Conservation (phyloP, 2,329 filamentous ascomycete genomes). For the Cladorrhinum sp. region DNA sequence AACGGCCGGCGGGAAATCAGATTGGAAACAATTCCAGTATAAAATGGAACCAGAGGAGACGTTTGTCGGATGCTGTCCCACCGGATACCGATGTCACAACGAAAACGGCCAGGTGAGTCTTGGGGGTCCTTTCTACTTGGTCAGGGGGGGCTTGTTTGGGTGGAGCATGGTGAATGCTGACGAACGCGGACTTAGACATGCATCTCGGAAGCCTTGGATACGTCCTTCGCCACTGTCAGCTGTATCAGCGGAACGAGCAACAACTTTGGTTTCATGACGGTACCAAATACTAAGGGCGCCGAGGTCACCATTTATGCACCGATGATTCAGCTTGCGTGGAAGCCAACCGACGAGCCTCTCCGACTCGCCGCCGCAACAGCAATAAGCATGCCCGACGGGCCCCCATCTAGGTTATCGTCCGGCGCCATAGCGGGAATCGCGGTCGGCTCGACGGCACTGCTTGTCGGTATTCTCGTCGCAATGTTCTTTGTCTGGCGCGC, state of each 20-base stretch:
- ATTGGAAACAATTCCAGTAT: slow-evolving; percentile 19
- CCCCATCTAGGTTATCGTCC: slow-evolving; percentile 7
- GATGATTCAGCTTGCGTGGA: slow-evolving; percentile 25
- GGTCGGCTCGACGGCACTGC: slow-evolving; percentile 11
- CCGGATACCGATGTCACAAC: slow-evolving; percentile 21
- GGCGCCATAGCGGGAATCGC: slow-evolving; percentile 22
- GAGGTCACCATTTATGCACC: slow-evolving; percentile 18
- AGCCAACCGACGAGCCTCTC: slow-evolving; percentile 13
- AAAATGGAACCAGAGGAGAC: slow-evolving; percentile 19
- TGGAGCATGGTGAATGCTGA: too few relatives aligned
- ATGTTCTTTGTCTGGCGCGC: slow-evolving; percentile 15
- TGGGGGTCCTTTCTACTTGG: too few relatives aligned
- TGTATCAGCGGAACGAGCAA: slow-evolving; percentile 7
- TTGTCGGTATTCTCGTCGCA: slow-evolving; percentile 11
- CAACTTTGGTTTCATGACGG: slow-evolving; percentile 16
- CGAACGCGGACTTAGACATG: too few relatives aligned
- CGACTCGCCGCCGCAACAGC: neutral
- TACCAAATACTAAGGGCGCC: slow-evolving; percentile 1
- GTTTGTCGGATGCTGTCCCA: slow-evolving; percentile 24
- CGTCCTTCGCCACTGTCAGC: slow-evolving; percentile 7
- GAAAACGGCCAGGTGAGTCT: slow-evolving; percentile 14
- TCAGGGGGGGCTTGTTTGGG: too few relatives aligned
- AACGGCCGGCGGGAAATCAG: slow-evolving; percentile 20
- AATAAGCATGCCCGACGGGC: neutral
- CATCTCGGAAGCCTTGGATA: neutral